Percentiles rank a stretch among this genome's conserved stretches.
phyloP scores from a whole-genome alignment of 2,329 filamentous ascomycete genomes.

The Dactylellina sp. region DNA sequence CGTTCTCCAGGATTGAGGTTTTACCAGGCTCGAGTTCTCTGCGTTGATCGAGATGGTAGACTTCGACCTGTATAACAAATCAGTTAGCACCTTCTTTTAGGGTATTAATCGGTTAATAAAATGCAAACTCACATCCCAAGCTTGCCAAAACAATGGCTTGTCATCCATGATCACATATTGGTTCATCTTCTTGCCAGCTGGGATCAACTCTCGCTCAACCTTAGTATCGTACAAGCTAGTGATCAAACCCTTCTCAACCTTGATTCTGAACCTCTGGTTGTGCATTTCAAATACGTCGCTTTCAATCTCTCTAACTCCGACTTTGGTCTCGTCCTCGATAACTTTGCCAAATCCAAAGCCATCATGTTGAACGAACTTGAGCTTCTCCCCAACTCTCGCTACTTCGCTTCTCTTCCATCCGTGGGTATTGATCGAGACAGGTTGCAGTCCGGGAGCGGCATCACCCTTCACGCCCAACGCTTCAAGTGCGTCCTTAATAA shows the following conservation, averaged over 20 bases:
- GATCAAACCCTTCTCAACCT: conserved; percentile 80
- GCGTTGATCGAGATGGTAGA: conserved; percentile 90
- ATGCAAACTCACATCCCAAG: conserved; percentile 58
- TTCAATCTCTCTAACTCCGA: conserved; percentile 68
- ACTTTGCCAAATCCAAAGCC: conserved; percentile 47
- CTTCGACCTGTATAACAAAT: conserved; percentile 91
- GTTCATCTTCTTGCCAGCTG: conserved; percentile 80
- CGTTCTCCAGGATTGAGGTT: conserved; percentile 77
- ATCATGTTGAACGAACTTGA: conserved; percentile 48
- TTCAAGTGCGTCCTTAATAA: conserved; percentile 77
- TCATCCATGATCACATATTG: conserved; percentile 96
- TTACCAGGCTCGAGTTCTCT: conserved; percentile 77
- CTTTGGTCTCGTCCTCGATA: conserved; percentile 63
- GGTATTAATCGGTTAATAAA: too few species aligned
- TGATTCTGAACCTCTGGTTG: conserved; percentile 80
- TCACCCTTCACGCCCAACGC: conserved; percentile 73
- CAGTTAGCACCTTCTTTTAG: too few species aligned
- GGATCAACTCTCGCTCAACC: conserved; percentile 80
- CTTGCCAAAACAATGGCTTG: conserved; percentile 67
- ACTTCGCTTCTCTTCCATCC: conserved; percentile 85
- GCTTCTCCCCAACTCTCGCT: conserved; percentile 68
- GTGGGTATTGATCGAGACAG: conserved; percentile 82
- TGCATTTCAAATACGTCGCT: conserved; percentile 79
- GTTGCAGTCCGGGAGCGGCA: conserved; percentile 64
- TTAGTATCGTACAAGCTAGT: conserved; percentile 83